Base-by-base conservation (phyloP, 768 basidiomycete genomes). In the Lactarius pseudohatsudake region DNA sequence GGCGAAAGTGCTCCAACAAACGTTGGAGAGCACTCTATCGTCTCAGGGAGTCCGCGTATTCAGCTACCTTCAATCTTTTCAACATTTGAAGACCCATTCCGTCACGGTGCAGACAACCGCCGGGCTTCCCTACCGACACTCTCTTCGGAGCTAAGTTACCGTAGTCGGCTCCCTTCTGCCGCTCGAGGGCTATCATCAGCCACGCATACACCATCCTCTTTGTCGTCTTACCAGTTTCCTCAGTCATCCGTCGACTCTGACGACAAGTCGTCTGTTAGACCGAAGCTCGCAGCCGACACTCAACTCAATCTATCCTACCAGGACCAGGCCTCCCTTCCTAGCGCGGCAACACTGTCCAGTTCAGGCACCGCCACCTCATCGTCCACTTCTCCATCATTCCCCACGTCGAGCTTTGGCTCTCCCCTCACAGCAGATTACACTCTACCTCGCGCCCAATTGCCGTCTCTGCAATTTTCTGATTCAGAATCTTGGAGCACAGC, bases 61-160 rank as follows among this genome's bases (percentile, higher is more conserved):
- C 85, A 88, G 77, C 81, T 91, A 20, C 90, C 89, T 20, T 88
- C 89, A 72, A 89, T 91, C 70, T 89, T 88, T 70, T 84, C 85
- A 38, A 81, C 85, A 36, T 87, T 90, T 68, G 85, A 87, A 74
- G 88, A 88, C 74, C 79, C 81, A 30, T 77, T 83, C 74, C 75
- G 82, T 53, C 50, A 53, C 50, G 50, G 50, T 65, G 77, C 77
- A 71, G 86, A 87, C 54, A 76, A 75, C 62, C 85, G 89, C 63
- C 85, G 89, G 55, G 79, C 86, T 4, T 89, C 89, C 3, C 80
- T 91, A 26, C 88, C 89, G 2, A 84, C 81, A 59, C 79, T 89
- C 55, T 77, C 80, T 73, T 80, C 85, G 22, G 85, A 87, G 62
- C 30, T 75, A 18, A 70, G 75, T 69, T 74, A 74, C 68, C 83